These are phyloP conservation scores for Verticillium klebahnii DNA, from an alignment of 2,329 filamentous ascomycete genomes.

Conservation along the genomic window DNA sequence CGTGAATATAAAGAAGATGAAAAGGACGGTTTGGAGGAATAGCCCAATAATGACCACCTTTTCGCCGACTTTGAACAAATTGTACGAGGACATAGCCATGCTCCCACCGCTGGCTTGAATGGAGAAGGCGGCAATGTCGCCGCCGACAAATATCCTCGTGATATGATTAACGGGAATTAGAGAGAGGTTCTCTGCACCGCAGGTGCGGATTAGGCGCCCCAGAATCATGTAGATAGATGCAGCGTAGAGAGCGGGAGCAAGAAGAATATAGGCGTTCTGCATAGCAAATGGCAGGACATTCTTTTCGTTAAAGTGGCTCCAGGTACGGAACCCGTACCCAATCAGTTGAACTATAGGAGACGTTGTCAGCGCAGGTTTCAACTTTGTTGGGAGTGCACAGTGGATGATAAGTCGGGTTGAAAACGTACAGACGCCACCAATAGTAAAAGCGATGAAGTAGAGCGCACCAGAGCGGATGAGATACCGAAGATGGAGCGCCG, in stretches of 20 bases:
- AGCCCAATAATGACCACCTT: constrained; percentile 54
- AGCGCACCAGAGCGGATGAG: constrained; percentile 6
- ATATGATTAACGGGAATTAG: constrained; percentile 24
- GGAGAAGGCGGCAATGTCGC: constrained; percentile 39
- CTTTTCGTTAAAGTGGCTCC: constrained; percentile 12
- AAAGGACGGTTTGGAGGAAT: constrained; percentile 53
- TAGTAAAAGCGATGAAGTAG: constrained; percentile 10
- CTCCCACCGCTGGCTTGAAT: constrained; percentile 34
- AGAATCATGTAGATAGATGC: constrained; percentile 48
- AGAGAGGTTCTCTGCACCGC: constrained; percentile 14
- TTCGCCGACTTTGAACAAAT: constrained; percentile 33
- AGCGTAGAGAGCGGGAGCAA: constrained; percentile 42
- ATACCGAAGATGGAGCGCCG: constrained; percentile 7
- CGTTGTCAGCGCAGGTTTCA: too few relatives aligned
- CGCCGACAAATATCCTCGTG: constrained; percentile 42
- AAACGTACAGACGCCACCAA: constrained; percentile 9
- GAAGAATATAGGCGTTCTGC: constrained; percentile 30
- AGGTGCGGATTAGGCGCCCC: constrained; percentile 26
- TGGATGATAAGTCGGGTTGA: background rate
- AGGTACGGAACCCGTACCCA: constrained; percentile 9
- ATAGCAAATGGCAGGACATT: constrained; percentile 14
- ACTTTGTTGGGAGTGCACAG: too few relatives aligned
- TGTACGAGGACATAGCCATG: constrained; percentile 19
- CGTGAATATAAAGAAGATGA: constrained; percentile 48
- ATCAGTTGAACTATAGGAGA: background rate